A percentile compares a stretch with the other conserved stretches of the same genome.
These are phyloP conservation scores for Clonostachys sp. DNA, from an alignment of 2,329 filamentous ascomycete genomes.

Conservation along the genomic window DNA sequence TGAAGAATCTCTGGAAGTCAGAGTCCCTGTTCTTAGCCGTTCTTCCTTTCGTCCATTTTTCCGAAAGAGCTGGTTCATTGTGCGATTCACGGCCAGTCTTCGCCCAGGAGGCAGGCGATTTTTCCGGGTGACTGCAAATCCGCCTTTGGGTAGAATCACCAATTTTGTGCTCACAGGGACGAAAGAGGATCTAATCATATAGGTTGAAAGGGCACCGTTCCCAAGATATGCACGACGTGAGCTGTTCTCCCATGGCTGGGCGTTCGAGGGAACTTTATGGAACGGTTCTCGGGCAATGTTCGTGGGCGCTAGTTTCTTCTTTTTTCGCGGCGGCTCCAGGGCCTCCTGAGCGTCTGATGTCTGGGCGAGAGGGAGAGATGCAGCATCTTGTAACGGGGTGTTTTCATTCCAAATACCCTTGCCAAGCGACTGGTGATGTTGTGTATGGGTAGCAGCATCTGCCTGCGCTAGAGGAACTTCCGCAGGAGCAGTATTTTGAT, in stretches of 20 bases:
- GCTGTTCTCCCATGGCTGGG: background rate
- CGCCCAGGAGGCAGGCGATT: conserved; percentile 32
- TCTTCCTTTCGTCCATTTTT: conserved; percentile 14
- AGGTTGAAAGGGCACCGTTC: conserved; percentile 15
- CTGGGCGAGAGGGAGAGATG: no score
- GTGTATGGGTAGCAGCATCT: no score
- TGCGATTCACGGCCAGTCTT: conserved; percentile 33
- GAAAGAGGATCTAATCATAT: conserved; percentile 12
- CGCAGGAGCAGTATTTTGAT: no score
- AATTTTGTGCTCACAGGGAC: conserved; percentile 13
- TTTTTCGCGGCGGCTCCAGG: no score
- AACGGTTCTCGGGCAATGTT: no score
- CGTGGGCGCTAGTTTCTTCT: no score
- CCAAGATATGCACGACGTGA: conserved; percentile 25
- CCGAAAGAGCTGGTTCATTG: conserved; percentile 32
- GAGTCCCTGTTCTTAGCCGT: conserved; percentile 4
- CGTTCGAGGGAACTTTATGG: no score
- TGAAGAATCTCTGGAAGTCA: background rate
- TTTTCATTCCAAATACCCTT: no score
- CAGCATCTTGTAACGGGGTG: no score
- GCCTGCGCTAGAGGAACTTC: no score
- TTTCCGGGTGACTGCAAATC: conserved; percentile 17
- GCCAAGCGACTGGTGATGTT: no score
- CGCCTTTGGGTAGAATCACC: conserved; percentile 7
- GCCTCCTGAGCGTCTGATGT: no score